Base-by-base conservation (phyloP, 345 rosid species). In the Cardamine chenopodiifolia region DNA sequence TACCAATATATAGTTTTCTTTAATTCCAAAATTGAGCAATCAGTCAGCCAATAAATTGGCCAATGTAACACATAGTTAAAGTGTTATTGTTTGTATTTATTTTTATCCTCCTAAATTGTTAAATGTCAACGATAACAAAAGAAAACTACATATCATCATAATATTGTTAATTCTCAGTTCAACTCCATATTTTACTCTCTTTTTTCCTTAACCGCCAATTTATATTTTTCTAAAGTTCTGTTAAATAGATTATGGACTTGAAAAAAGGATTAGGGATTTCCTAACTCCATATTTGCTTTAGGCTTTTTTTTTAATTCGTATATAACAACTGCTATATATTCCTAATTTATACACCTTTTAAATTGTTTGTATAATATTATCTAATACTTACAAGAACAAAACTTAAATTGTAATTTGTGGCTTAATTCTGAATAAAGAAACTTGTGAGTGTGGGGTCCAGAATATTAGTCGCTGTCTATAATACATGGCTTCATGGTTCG, bases 381-480 rank as follows among this genome's bases (percentile, higher is more conserved):
- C 2, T 39, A 52, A 62, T 73, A 28, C 59, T 63, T 15, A 20
- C 17, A 64, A 15, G 31, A 74, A 37, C 42, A 15, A 66, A 48
- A 32, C 29, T 56, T 32, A 22, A 44, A 34, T 13, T 56, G 65
- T 65, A 44, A 65, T 11, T 32, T 45, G 8, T 23, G 66, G 44
- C 60, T 31, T 59, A 7, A 47, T 66, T 66, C 19, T 29, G 47
- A 64, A 28, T 57, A 53, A 66, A 42, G 17, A 47, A 45, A 59
- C 44, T 26, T 66, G 40, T 14, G 59, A 11, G 13, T 49, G 72
- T 66, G 53, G 61, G 72, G 72, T 68, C 42, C 13, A 66, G 67
- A 66, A 74, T 74, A 67, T 58, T 49, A 69, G 68, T 67, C 72
- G 78, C 44, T 67, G 68, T 67, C 70, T 63, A 19, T 59, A 37